These are phyloP conservation scores for Pharus latifolius DNA, from an alignment of 176 grass and related monocot species.

Conservation along the genomic window DNA sequence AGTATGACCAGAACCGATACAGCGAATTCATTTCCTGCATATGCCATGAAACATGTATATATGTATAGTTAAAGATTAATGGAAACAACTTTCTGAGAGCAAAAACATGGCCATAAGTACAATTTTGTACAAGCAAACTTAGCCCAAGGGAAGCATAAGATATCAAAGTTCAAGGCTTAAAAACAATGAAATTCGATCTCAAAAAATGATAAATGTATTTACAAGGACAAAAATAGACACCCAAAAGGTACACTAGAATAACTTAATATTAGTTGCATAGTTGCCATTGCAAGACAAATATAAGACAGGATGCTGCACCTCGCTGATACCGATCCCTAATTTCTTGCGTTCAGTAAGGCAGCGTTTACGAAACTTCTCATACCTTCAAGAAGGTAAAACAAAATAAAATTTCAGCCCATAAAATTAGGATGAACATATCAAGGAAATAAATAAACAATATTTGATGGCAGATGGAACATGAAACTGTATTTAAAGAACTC, in stretches of 20 bases:
- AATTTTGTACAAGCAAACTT: background rate
- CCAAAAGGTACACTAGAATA: background rate
- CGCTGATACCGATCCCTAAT: slow-evolving; percentile 77
- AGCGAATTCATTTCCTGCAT: slow-evolving; percentile 99
- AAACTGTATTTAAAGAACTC: background rate
- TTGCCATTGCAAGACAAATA: background rate
- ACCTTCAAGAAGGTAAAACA: slow-evolving; percentile 49
- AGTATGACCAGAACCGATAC: slow-evolving; percentile 98
- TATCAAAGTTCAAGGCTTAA: too few species aligned
- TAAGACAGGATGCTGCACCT: slow-evolving; percentile 39
- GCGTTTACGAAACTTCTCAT: slow-evolving; percentile 82
- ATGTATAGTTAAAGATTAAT: slow-evolving; percentile 5
- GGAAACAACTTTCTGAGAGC: background rate
- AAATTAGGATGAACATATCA: slow-evolving; percentile 3
- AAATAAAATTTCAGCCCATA: slow-evolving; percentile 16
- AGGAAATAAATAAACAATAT: background rate
- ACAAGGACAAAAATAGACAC: background rate
- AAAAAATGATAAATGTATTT: background rate
- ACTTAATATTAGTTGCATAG: background rate
- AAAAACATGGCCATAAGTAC: background rate
- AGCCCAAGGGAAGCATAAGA: background rate
- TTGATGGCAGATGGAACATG: background rate
- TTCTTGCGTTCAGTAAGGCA: slow-evolving; percentile 89
- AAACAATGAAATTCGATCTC: background rate
- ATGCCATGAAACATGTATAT: background rate